Evolutionary conservation across 225 moss, liverwort and hornwort genomes (phyloP), one percentile per base, ranked within the genome.

Genomic region (Polytrichum formosum): DNA sequence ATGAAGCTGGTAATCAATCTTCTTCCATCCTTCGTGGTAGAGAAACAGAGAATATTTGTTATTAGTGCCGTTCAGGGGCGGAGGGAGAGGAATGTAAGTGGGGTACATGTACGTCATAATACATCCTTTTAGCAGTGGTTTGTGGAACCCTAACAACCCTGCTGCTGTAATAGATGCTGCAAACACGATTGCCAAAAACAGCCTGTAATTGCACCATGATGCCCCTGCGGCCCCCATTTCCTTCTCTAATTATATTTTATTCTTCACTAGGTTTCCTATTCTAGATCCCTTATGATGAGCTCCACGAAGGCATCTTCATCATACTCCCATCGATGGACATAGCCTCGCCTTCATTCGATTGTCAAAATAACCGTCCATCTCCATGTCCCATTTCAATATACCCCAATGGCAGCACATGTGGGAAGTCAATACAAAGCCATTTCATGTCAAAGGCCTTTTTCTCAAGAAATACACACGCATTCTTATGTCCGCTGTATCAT

Each of bases 1-100:
- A 73, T 98, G 98, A 28, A 98, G 88, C 74, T 98, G 90, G 65
- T 86, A 66, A 66, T 98, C 98, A 73, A 98, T 94, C 79, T 94
- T 94, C 90, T 98, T 94, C 98, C 98, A 98, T 37, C 98, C 98
- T 78, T 98, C 98, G 79, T 94, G 98, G 72, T 98, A 98, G 62
- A 94, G 84, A 68, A 83, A 92, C 25, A 98, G 73, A 18, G 73
- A 87, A 71, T 98, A 98, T 79, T 89, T 87, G 68, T 74, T 79
- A 23, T 81, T 82, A 7, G 83, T 84, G 27, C 84, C 65, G 73
- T 91, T 94, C 67, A 85, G 68, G 53, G 94, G 89, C 55, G 83
- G 53, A 74, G 86, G 87, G 67, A 98, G 82, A 29, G 94, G 92
- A 59, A 98, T 91, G 68, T 98, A 98, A 5, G 92, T 94, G 4